Evolutionary conservation across 139 green algal species (phyloP), one percentile per base, ranked within the genome.

Genomic region (Eudorina sp.): DNA sequence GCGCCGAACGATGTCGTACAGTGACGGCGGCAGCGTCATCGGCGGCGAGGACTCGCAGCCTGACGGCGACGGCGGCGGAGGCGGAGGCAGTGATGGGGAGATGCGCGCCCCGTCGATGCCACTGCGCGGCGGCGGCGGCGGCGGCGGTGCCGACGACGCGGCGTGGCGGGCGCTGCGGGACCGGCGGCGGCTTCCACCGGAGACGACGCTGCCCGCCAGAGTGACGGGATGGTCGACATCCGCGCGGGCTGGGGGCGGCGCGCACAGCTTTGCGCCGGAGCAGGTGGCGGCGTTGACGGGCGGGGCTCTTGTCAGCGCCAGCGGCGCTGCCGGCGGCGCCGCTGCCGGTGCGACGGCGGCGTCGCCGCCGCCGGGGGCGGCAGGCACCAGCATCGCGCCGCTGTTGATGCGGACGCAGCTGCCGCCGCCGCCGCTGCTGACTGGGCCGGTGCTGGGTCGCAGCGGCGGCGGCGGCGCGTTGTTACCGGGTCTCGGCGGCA

Each of bases 241-340:
- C 2, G 38, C 40, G 9, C 58, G 78, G 11, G 78, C 74, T 7
- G 78, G 78, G 40, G 53, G 78, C 40, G 78, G 78, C 23, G 78
- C 78, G 27, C 78, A 85, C 58, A 85, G 78, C 55, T 85, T 85
- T 23, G 55, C 78, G 27, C 55, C 78, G 36, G 78, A 74, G 23
- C 55, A 85, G 38, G 34, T 75, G 14, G 66, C 66, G 38, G 66
- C 66, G 66, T 18, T 75, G 36, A 34, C 66, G 16, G 25, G 66
- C 31, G 8, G 64, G 3, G 64, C 11, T 27, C 64, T 23, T 27
- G 29, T 73, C 31, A 75, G 66, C 38, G 31, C 34, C 66, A 46
- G 66, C 31, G 66, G 66, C 38, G 66, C 3, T 23, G 66, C 16
- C 16, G 51, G 13, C 13, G 13, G 13, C 51, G 51, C 51, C 51